Percentiles rank a stretch among this genome's conserved stretches.
phyloP scores from a whole-genome alignment of 495 filamentous ascomycete species.

The Penicillium bovifimosum region DNA sequence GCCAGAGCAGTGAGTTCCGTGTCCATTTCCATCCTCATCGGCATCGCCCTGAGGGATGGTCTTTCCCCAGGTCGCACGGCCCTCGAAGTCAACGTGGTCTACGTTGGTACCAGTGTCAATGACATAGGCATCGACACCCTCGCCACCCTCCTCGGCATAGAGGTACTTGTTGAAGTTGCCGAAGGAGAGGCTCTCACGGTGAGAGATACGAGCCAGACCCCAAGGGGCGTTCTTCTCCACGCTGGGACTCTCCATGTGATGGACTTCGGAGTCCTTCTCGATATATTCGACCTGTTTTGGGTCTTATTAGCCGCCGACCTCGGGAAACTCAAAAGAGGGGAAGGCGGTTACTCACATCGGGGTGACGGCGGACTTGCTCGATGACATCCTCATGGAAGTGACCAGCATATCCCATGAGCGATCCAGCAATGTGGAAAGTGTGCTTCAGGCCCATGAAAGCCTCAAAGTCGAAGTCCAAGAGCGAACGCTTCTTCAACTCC shows the following conservation, averaged over 20 bases:
- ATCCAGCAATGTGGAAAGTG: constrained; percentile 84
- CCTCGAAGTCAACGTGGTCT: constrained; percentile 94
- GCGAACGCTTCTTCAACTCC: constrained; percentile 86
- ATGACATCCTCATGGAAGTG: constrained; percentile 92
- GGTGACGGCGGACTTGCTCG: constrained; percentile 89
- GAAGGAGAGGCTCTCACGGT: constrained; percentile 80
- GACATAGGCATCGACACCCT: constrained; percentile 98
- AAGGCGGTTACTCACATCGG: constrained; percentile 72
- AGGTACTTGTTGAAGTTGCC: constrained; percentile 97
- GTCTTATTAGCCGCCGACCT: constrained; percentile 12
- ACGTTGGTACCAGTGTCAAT: constrained; percentile 96
- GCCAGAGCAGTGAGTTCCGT: constrained; percentile 99
- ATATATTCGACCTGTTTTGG: constrained; percentile 81
- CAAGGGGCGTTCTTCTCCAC: constrained; percentile 91
- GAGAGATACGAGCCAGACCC: constrained; percentile 97
- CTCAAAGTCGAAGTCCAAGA: constrained; percentile 64
- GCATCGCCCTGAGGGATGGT: constrained; percentile 81
- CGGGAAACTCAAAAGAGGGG: constrained; percentile 1
- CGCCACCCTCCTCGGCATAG: constrained; percentile 83
- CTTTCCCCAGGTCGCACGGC: constrained; percentile 93
- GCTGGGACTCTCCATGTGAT: constrained; percentile 54
- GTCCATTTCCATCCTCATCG: constrained; percentile 94
- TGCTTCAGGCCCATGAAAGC: constrained; percentile 85
- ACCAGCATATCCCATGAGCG: constrained; percentile 85
- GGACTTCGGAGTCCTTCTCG: constrained; percentile 88